Conservation (phyloP, 225 moss, liverwort and hornwort species). For the Marchantia paleacea region DNA sequence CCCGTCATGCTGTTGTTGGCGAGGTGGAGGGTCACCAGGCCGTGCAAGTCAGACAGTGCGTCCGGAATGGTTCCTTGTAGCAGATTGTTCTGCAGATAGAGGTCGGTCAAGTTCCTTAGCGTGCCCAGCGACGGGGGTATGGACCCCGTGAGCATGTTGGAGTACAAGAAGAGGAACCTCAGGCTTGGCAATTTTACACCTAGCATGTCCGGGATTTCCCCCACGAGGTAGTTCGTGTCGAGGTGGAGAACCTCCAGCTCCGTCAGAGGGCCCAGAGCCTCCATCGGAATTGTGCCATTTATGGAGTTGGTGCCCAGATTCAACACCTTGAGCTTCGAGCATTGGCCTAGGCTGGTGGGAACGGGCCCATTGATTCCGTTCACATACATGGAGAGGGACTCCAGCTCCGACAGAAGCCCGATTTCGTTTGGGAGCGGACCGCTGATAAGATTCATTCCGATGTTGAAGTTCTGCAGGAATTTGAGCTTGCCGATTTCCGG, state of each 20-base stretch:
- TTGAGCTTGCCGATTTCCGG: constrained; percentile 17
- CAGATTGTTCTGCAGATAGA: constrained; percentile 32
- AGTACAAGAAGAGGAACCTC: constrained; percentile 20
- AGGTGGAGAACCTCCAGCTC: constrained; percentile 26
- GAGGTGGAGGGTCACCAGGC: constrained; percentile 25
- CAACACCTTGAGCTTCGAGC: constrained; percentile 33
- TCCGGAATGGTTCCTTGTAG: constrained; percentile 31
- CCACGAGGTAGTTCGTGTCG: constrained; percentile 20
- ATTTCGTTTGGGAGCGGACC: constrained; percentile 48
- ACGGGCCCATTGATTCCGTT: constrained; percentile 49
- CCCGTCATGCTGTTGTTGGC: constrained; percentile 35
- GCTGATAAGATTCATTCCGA: constrained; percentile 47
- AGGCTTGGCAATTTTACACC: constrained; percentile 13
- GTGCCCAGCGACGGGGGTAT: constrained; percentile 31
- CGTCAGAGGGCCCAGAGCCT: constrained; percentile 14
- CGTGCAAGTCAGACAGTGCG: constrained; percentile 17
- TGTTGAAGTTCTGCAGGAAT: constrained; percentile 36
- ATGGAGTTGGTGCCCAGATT: constrained; percentile 28
- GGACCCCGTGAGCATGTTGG: constrained; percentile 28
- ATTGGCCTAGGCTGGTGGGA: constrained; percentile 35
- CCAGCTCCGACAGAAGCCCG: constrained; percentile 45
- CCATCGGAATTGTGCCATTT: constrained; percentile 23
- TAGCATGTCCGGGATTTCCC: constrained; percentile 26
- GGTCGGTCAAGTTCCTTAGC: constrained; percentile 22
- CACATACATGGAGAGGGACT: constrained; percentile 42